Base-by-base conservation (phyloP, 768 basidiomycete species). In the Tylopilus plumbeoviolaceoides region DNA sequence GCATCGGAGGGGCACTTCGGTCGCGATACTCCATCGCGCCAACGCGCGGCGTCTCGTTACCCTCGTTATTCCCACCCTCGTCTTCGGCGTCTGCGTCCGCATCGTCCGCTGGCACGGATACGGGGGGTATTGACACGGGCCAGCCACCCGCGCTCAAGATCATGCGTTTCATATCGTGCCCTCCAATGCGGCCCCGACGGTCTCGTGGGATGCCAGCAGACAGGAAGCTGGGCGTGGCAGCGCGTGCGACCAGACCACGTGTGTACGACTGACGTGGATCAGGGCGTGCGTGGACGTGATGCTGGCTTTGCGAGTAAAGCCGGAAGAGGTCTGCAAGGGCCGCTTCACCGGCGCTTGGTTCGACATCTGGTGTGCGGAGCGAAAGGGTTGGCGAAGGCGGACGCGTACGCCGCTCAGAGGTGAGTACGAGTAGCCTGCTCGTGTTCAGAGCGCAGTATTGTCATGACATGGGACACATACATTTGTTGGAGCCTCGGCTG, bases 401-500 rank as follows among this genome's bases (percentile, higher is more conserved):
- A 9, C 81, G 73, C 38, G 60, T 74, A 35, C 78, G 78, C n/a
- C 83, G 77, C 64, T 88, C 85, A 2, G 89, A 85, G 25, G 83
- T 79, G 5, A 91, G 77, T 7, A 91, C 86, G 23, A 90, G 83
- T 18, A 89, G 72, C 85, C 85, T 89, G 48, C 8, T 31, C 14
- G 31, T 6, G 54, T 42, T 59, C 30, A 62, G 50, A 31, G 44
- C 5, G 28, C 27, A 43, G 25, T 48, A 5, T 25, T 35, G 23
- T 38, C 11, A 40, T n/a, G 30, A 40, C 14, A 60, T n/a, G 21
- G 8, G 44, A 40, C 7, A 28, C 7, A 59, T 61, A 88, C 90
- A 92, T 91, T 68, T 92, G 90, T 57, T 90, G 89, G 20, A 92
- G 67, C 21, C 87, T 79, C 17, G 89, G 86, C 50, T 81, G 79